phyloP scores from a whole-genome alignment of 179 eudicot genomes.

The Silene coronaria region DNA sequence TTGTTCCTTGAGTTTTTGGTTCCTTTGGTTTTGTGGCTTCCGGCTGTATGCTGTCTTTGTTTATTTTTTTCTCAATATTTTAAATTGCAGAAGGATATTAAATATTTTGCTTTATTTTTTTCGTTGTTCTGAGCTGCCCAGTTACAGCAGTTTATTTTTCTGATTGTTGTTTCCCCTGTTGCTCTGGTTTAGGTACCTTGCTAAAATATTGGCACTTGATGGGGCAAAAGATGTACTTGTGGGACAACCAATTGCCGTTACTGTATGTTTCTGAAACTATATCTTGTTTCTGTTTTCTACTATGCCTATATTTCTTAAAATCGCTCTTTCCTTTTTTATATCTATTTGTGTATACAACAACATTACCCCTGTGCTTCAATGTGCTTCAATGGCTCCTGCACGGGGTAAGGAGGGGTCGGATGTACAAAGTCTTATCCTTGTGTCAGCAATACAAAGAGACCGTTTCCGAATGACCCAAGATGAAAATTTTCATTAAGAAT shows the following conservation, averaged over 20 bases:
- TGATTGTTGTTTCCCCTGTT: neutral
- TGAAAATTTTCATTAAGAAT: no score
- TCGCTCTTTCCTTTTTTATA: no score
- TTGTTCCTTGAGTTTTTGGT: neutral
- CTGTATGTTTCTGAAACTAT: slow-evolving; percentile 46
- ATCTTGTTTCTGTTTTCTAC: neutral
- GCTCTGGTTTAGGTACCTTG: slow-evolving; percentile 49
- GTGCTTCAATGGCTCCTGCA: no score
- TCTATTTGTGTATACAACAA: no score
- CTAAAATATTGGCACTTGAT: slow-evolving; percentile 83
- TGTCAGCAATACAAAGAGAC: no score
- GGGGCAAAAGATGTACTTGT: slow-evolving; percentile 80
- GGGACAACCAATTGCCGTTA: slow-evolving; percentile 81
- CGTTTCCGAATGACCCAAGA: no score
- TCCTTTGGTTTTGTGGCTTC: neutral
- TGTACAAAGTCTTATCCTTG: no score
- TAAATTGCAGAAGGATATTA: neutral
- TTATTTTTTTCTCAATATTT: neutral
- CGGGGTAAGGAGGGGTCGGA: no score
- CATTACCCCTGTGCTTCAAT: no score
- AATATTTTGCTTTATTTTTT: neutral
- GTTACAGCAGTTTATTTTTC: neutral
- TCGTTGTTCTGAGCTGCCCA: neutral
- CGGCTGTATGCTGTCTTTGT: neutral
- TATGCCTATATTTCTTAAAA: no score